Percentiles rank a stretch among this genome's conserved stretches.
These are phyloP conservation scores for Phytophthora foliorum DNA, from an alignment of 352 stramenopile species.

Conservation along the genomic window DNA sequence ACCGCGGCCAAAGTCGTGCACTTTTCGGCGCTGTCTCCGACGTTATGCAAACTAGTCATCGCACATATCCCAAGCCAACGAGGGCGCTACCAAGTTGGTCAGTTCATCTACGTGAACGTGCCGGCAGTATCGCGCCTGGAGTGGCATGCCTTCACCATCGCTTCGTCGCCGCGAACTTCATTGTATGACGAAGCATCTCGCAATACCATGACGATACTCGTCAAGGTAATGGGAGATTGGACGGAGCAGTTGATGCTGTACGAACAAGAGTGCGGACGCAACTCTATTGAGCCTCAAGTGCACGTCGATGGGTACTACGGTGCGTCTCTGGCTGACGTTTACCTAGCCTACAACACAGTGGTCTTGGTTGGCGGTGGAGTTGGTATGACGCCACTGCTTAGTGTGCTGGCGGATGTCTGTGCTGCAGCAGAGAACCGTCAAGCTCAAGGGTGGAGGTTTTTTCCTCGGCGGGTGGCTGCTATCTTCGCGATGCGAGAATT, in stretches of 20 bases:
- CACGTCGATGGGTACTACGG: constrained; percentile 69
- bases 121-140: constrained; percentile 49
- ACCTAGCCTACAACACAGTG: constrained; percentile 45
- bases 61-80: neutral
- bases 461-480: constrained; percentile 36
- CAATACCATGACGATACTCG: constrained; percentile 45
- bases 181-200: constrained; percentile 6
- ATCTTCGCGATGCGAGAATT: constrained; percentile 57
- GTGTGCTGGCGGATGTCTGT: constrained; percentile 53
- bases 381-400: constrained; percentile 53
- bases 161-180: constrained; percentile 42
- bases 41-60: constrained; percentile 49
- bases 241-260: constrained; percentile 49
- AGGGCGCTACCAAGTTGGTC: constrained; percentile 38
- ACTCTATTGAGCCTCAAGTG: constrained; percentile 32
- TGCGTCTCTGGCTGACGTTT: constrained; percentile 37
- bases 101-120: constrained; percentile 60
- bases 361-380: constrained; percentile 58
- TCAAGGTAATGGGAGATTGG: constrained; percentile 61
- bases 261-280: constrained; percentile 26
- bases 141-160: constrained; percentile 64
- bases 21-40: constrained; percentile 33
- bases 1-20: constrained; percentile 29
- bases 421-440: constrained; percentile 20
- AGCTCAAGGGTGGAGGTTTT: constrained; percentile 5